Evolutionary conservation across 345 rosid genomes (phyloP), one percentile per base, ranked within the genome.

Genomic region (Eutrema heterophyllum): DNA sequence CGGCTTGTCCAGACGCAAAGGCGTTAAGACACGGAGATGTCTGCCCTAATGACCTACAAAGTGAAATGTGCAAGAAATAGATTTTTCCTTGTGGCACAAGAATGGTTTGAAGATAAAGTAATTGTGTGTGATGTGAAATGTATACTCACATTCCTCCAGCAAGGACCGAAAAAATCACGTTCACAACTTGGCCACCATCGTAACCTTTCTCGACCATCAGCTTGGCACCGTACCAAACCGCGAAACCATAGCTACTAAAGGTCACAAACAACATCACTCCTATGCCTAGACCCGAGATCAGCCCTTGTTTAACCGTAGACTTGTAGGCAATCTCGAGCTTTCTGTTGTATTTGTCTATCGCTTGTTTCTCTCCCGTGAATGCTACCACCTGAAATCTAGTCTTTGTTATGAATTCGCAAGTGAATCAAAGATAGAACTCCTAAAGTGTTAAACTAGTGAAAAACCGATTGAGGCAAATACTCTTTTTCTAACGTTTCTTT

Each of bases 1-100:
- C 73, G 12, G 65, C 89, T 81, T 75, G 86, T 51, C 92, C 92
- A 2, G 90, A 83, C 1, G 88, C 88, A 70, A 89, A 89, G 21
- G 92, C 85, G 64, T 68, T 69, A 55, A 69, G 73, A 69, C 55
- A 69, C 0, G 44, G 73, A 18, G 54, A 69, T 24, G 65, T 30
- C 33, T 69, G 65, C 2, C 73, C 73, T 18, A 69, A 54, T 1
- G 94, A 85, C 96, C 96, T 88, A 81, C 41, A 70, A 52, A 61
- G 6, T 11, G 9, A 24, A 21, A 39, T 67, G 41, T 35, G 33
- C 13, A 18, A 50, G 12, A 65, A 5, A 5, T 30, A 45, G 40
- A 7, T n/a, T 10, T 29, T 64, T 33, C 40, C 40, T 38, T 38
- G 40, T 38, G 40, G 40, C 40, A 16, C 8, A 12, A 10, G 29